Evolutionary conservation across 2,329 filamentous ascomycete species (phyloP).

Genomic region (Beauveria medogensis): DNA sequence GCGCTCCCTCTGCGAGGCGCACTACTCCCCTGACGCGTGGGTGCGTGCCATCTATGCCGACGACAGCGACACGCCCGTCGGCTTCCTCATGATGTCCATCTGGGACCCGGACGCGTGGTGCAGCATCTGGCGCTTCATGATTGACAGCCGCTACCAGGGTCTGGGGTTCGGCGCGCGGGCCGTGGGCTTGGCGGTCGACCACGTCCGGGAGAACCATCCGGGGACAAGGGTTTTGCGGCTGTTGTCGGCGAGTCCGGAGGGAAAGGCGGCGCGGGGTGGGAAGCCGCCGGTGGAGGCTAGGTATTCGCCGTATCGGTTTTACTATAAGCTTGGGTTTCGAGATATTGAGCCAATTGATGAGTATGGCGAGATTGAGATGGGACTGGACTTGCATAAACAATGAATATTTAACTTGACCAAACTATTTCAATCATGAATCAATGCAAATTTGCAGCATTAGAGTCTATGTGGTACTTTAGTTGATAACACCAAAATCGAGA

Average conservation of each 20-base stretch:
- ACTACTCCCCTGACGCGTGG: conserved; percentile 12
- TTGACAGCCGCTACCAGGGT: neutral
- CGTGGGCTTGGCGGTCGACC: neutral
- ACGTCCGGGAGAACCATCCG: conserved; percentile 1
- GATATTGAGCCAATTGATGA: conserved; percentile 2
- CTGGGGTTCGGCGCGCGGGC: conserved; percentile 2
- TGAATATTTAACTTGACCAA: too few relatives aligned
- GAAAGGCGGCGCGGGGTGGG: neutral
- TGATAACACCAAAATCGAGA: too few relatives aligned
- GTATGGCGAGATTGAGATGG: conserved; percentile 8
- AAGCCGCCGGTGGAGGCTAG: neutral
- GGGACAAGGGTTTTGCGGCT: neutral
- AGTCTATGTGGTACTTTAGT: too few relatives aligned
- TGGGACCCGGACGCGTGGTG: conserved; percentile 5
- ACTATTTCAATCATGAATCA: too few relatives aligned
- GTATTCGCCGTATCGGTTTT: conserved; percentile 9
- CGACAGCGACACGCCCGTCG: conserved; percentile 3
- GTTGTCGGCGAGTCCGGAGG: conserved; percentile 5
- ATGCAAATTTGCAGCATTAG: too few relatives aligned
- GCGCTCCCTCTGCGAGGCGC: conserved; percentile 8
- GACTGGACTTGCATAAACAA: neutral
- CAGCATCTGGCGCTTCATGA: conserved; percentile 11
- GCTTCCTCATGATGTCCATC: conserved; percentile 12
- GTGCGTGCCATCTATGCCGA: conserved; percentile 11
- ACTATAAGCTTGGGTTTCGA: conserved; percentile 8